Evolutionary conservation across 257 asterid species (phyloP).

Genomic region (Fraxinus quadrangulata): DNA sequence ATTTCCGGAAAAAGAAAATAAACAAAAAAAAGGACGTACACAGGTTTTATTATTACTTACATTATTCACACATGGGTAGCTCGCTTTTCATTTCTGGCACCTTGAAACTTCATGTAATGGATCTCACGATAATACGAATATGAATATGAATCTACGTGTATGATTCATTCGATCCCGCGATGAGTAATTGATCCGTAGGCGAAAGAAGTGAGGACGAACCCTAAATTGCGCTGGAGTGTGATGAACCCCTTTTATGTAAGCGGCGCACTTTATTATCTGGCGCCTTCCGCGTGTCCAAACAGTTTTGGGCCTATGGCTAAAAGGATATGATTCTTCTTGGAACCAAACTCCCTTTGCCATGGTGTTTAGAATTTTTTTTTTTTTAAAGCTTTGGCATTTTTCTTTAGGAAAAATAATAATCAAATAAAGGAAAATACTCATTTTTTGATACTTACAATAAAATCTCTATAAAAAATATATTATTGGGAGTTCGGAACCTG

Average conservation of each 20-base stretch:
- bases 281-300: constrained; percentile 36
- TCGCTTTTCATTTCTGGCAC: background rate
- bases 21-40: background rate
- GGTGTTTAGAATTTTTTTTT: no score
- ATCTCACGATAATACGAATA: constrained; percentile 5
- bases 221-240: constrained; percentile 80
- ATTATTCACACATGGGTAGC: background rate
- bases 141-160: background rate
- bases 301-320: background rate
- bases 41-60: background rate
- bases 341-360: background rate
- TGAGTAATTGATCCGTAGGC: constrained; percentile 31
- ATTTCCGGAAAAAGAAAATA: background rate
- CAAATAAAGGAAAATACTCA: no score
- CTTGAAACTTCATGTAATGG: background rate
- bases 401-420: no score
- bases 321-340: background rate
- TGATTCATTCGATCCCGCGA: background rate
- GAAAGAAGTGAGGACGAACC: constrained; percentile 47
- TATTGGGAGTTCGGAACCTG: no score
- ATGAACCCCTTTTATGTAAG: constrained; percentile 23
- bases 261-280: constrained; percentile 72
- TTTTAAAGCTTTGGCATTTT: no score
- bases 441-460: no score
- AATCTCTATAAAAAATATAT: no score